Base-by-base conservation (phyloP, 805 yeast species). In the Saccharomycopsis guyanensis region DNA sequence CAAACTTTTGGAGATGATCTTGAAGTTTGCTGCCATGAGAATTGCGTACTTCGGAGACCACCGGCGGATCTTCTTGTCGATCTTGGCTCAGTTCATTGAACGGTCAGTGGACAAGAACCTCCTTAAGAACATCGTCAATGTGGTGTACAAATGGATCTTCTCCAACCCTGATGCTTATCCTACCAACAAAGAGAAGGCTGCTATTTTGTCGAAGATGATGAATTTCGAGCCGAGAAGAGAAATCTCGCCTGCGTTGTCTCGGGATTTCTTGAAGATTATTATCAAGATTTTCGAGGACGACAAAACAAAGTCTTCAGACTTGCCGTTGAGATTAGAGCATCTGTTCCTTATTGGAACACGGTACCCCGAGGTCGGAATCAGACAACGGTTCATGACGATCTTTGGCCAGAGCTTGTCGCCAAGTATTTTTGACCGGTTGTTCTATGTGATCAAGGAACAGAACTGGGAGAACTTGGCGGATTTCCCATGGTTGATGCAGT, bases 391-490 rank as follows among this genome's bases (percentile, higher is more conserved):
- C 52, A 84, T 93, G 93, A 61, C 73, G 0, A 85, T 93, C 46
- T 66, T 93, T 57, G 81, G 82, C 60, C 74, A 74, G 38, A 84
- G 95, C 53, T 66, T 93, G 51, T 96, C 89, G 51, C 73, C 70
- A 42, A 88, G 85, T 54, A 72, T 88, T 20, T 75, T 76, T 55
- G 87, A 86, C 60, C 72, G 98, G 48, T 67, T 93, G 31, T 79
- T 82, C 53, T 94, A 94, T 56, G 82, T 91, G 6, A 75, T 94
- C n/a, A 70, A 91, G 33, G 97, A 93, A 57, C 99, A 93, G 61
- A 91, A 87, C 57, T 93, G 99, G 99, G 99, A 93, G 59, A 83
- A 76, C 54, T 67, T 93, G 33, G 89, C 95, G 0, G 98, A 93
- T 54, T 85, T 84, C 56, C 85, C 88, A 36, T 93, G 98, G 98